phyloP scores from a whole-genome alignment of 148 eudicot species.

The Rhododendron ferrugineum region DNA sequence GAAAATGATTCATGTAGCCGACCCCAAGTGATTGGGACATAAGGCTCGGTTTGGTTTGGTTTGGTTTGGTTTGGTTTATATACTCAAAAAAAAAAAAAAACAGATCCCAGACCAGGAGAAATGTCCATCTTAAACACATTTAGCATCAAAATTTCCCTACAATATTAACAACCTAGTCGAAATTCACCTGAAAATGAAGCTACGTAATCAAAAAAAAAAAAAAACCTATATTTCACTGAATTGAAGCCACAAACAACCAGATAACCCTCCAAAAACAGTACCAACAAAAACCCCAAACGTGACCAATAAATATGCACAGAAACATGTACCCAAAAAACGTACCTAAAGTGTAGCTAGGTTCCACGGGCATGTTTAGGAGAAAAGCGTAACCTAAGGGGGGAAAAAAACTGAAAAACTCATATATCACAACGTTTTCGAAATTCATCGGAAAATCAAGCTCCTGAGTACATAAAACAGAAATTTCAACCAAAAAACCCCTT shows the following conservation, averaged over 20 bases:
- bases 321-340: not conserved
- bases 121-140: not conserved
- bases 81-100: no score
- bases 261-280: not conserved
- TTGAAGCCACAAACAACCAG: not conserved
- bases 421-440: not conserved
- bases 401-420: not conserved
- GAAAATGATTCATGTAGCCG: no score
- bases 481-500: not conserved
- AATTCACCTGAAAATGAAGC: slow-evolving; percentile 5
- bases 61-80: no score
- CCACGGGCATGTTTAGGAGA: not conserved
- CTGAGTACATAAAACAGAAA: not conserved
- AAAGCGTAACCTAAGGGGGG: not conserved
- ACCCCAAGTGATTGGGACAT: no score
- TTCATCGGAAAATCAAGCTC: not conserved
- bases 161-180: not conserved
- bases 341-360: not conserved
- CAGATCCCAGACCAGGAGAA: not conserved
- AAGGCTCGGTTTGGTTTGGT: no score
- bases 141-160: not conserved
- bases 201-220: not conserved
- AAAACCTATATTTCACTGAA: not conserved
- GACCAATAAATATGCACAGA: not conserved
- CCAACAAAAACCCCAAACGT: not conserved